phyloP scores from a whole-genome alignment of 495 filamentous ascomycete species.

The Penicillium soppii region DNA sequence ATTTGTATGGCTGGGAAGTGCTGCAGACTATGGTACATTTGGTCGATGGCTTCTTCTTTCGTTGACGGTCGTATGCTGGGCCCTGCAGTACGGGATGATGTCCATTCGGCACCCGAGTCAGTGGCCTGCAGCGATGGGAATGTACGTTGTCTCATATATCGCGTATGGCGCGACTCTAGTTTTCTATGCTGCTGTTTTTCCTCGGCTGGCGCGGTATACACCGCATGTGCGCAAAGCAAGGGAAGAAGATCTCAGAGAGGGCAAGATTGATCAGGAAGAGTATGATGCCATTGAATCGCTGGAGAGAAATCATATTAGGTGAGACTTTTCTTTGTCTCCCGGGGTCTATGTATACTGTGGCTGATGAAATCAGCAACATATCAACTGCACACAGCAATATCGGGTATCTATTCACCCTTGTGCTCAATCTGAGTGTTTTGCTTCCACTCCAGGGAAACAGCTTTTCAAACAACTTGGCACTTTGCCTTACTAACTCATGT shows the following conservation, averaged over 20 bases:
- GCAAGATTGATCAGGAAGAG: constrained; percentile 38
- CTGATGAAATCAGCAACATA: constrained; percentile 30
- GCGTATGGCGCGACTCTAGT: constrained; percentile 48
- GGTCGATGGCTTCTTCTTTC: constrained; percentile 48
- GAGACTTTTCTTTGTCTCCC: background rate
- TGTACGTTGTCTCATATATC: constrained; percentile 50
- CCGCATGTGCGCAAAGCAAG: constrained; percentile 47
- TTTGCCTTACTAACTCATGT: constrained; percentile 50
- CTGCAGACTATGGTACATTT: constrained; percentile 51
- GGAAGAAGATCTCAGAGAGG: constrained; percentile 44
- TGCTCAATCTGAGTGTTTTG: constrained; percentile 46
- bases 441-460: constrained; percentile 40
- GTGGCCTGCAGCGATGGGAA: constrained; percentile 48
- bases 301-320: constrained; percentile 50
- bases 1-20: constrained; percentile 48
- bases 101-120: constrained; percentile 42
- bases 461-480: constrained; percentile 46
- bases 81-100: constrained; percentile 48
- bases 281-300: constrained; percentile 50
- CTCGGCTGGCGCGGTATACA: constrained; percentile 46
- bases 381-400: constrained; percentile 54
- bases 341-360: background rate
- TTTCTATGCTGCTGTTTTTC: constrained; percentile 51
- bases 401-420: constrained; percentile 44
- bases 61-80: constrained; percentile 49